phyloP scores from a whole-genome alignment of 2,329 filamentous ascomycete species.

The Biscogniauxia marginata region DNA sequence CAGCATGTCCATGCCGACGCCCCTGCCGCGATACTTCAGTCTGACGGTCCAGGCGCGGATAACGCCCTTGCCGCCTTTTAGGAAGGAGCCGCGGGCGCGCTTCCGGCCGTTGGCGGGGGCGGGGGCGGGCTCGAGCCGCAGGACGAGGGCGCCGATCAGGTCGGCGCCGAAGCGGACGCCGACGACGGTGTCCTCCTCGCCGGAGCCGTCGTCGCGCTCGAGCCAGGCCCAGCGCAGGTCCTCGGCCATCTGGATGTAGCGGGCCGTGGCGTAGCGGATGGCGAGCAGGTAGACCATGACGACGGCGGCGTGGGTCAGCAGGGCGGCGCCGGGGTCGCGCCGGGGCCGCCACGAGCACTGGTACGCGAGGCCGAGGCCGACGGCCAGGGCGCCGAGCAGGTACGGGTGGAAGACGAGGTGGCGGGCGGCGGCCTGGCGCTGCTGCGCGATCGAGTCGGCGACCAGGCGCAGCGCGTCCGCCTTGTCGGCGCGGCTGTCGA shows the following conservation, averaged over 20 bases:
- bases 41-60: constrained; percentile 82
- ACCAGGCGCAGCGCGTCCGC: constrained; percentile 69
- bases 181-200: constrained; percentile 56
- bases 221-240: constrained; percentile 63
- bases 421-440: constrained; percentile 66
- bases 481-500: constrained; percentile 58
- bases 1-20: constrained; percentile 70
- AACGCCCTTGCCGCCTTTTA: constrained; percentile 62
- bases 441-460: constrained; percentile 79
- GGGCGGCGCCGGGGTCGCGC: constrained; percentile 52
- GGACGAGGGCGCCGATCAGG: constrained; percentile 68
- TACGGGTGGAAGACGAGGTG: constrained; percentile 64
- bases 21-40: constrained; percentile 65
- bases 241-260: constrained; percentile 65
- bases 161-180: constrained; percentile 67
- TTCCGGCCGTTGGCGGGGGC: constrained; percentile 12
- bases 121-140: constrained; percentile 56
- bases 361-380: constrained; percentile 44
- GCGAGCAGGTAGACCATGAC: constrained; percentile 62
- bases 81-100: constrained; percentile 33
- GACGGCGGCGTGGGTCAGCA: constrained; percentile 59
- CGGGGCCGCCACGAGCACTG: constrained; percentile 45
- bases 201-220: constrained; percentile 25
- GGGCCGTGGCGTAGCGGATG: constrained; percentile 58
- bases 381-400: constrained; percentile 47